Base-by-base conservation (phyloP, 257 asterid genomes). In the Solanum sitiens region DNA sequence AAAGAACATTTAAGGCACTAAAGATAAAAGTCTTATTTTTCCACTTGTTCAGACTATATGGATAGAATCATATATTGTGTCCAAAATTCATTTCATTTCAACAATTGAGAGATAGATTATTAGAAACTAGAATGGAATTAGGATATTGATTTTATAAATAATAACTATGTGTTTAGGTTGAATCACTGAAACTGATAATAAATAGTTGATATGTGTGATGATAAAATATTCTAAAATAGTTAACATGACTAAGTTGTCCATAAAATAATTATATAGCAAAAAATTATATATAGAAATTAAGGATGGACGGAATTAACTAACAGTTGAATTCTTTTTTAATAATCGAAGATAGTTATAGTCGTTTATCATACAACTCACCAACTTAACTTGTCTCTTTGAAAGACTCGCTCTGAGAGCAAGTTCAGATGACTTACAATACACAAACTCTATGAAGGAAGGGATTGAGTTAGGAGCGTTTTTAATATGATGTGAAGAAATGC, bases 381-480 rank as follows among this genome's bases (percentile, higher is more conserved):
- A 1, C 11, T 56, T 56, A 7, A 56, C n/a, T 56, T 56, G n/a
- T 1, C 23, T 53, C 61, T 7, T 2, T 56, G n/a, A 3, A 7
- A 56, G n/a, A 10, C 65, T 56, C n/a, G 2, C 65, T 56, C n/a
- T 56, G 11, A n/a, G n/a, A 56, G 4, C 1, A 18, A 18, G 63
- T 18, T 53, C 2, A 18, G 5, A 56, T 56, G 11, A 56, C 1
- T 56, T 56, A 18, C 4, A 18, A 56, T 56, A 56, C 65, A 56
- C n/a, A 56, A 0, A 7, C 2, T 59, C 12, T 20, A 20, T 0
- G 2, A 20, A 59, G 12, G 5, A 18, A 7, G n/a, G 11, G n/a
- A n/a, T n/a, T 15, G 1, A 8, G 7, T 50, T 50, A 5, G 61
- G 23, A 53, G 63, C n/a, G 9, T 16, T 53, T 53, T 53, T 4